Evolutionary conservation across 129 eudicot genomes (phyloP), one percentile per base, ranked within the genome.

Genomic region (Pulicaria dysenterica): DNA sequence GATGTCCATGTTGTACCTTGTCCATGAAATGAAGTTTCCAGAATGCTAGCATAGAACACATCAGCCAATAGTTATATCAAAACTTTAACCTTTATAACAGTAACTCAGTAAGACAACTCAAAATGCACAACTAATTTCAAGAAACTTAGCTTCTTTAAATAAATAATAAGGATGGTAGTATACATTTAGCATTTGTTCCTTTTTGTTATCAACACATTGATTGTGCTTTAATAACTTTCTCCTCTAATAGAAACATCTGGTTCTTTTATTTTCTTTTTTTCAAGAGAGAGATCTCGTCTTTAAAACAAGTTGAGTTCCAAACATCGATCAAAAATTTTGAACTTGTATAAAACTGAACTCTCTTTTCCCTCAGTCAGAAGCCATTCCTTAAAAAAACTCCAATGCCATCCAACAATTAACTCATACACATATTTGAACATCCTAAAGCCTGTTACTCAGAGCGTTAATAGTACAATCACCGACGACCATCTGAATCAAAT

Each of bases 161-260:
- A 24, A 24, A 24, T 24, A 24, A 24, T 24, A 24, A 24, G 31
- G 66, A 60, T 37, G 37, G 47, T 37, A 60, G 66, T 19, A 50
- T 60, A 40, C 34, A 62, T 15, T 62, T 40, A 15, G 10, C 67
- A 43, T 16, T 41, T 41, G 14, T 50, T 41, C 67, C 34, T 3
- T 43, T 63, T 40, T 17, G 13, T 62, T 41, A 44, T 65, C 41
- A 17, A 65, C 17, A 16, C 10, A 34, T 45, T 44, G n/a, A 39
- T 65, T 65, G 56, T 12, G 11, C 70, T 44, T 17, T 15, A 43
- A 43, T 64, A 65, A 16, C 70, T 48, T 45, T 65, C 72, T 66
- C 55, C 7, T 66, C 72, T 46, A 42, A 38, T 47, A 46, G 72
- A 57, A 31, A 46, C 57, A 66, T 46, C 57, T 31, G 50, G 45